These are phyloP conservation scores for Naganishia antarctica DNA, from an alignment of 768 basidiomycete genomes.

Conservation along the genomic window DNA sequence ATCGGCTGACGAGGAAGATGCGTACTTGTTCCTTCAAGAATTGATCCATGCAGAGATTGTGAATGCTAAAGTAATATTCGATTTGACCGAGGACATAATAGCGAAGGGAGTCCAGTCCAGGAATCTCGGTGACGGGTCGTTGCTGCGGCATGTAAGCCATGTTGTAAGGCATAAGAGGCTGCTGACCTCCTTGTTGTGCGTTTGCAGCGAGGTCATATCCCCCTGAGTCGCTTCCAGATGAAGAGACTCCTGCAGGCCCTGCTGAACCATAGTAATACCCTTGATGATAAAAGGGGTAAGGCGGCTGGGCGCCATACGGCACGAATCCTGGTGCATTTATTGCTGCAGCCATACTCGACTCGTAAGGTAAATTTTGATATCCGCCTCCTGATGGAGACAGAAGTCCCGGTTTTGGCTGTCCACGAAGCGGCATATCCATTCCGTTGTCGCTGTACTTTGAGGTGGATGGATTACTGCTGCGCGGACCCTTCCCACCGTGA, in stretches of 20 bases:
- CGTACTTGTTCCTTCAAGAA: slow-evolving; percentile 72
- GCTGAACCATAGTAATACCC: slow-evolving; percentile 16
- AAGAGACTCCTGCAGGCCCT: slow-evolving; percentile 9
- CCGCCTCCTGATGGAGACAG: background rate
- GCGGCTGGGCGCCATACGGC: background rate
- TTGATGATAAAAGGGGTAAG: slow-evolving; percentile 5
- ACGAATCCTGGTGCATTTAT: slow-evolving; percentile 10
- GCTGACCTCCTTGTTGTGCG: slow-evolving; percentile 26
- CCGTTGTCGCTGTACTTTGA: slow-evolving; percentile 7
- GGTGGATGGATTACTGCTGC: background rate
- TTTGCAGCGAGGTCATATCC: slow-evolving; percentile 30
- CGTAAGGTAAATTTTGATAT: slow-evolving; percentile 8
- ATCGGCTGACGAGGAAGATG: slow-evolving; percentile 28
- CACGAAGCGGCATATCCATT: background rate
- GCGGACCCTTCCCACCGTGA: background rate
- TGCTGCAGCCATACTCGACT: slow-evolving; percentile 16
- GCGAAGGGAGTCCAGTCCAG: slow-evolving; percentile 59
- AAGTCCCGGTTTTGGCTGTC: background rate
- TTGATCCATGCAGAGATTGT: slow-evolving; percentile 83
- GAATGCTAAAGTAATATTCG: slow-evolving; percentile 85
- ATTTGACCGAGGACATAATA: slow-evolving; percentile 70
- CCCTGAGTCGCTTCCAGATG: slow-evolving; percentile 6
- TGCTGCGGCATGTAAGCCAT: slow-evolving; percentile 37
- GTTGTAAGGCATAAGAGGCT: slow-evolving; percentile 23
- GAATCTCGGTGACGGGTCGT: slow-evolving; percentile 45